Evolutionary conservation across 2,329 filamentous ascomycete genomes (phyloP), one percentile per base, ranked within the genome.

Genomic region (Aspergillus hiratsukae): DNA sequence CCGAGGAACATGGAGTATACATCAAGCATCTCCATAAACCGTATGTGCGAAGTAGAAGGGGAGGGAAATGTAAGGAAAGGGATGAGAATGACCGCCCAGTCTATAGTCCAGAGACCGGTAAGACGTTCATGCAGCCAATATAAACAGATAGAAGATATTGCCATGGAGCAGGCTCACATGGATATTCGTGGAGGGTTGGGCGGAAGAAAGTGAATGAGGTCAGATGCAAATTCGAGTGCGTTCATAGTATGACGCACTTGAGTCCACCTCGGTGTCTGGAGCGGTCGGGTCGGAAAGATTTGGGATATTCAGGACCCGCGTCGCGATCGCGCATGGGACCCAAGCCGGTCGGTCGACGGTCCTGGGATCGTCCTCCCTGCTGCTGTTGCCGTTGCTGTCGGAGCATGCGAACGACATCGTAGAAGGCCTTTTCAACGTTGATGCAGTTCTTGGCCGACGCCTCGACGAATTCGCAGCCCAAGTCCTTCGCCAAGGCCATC

Each of bases 401-500:
- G 63, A 99, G 80, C 73, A 94, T 90, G 64, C 94, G 82, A 54
- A 97, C 94, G 7, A 99, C 94, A 70, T 99, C 94, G 76, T 96
- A 97, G 71, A 99, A 97, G 31, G 91, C 93, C 81, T 96, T 97
- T 75, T 96, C 94, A 53, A 97, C 93, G 69, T 97, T 97, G 80
- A 97, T 91, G 78, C 92, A 96, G 73, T 96, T 97, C 80, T 97
- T 97, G 37, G 93, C 93, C 6, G 92, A 97, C 1, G 93, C 92
- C 75, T 97, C 93, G 66, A 97, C 91, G 67, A 97, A 97, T 66
- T 97, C 92, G 77, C 94, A 97, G 61, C 91, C 91, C 41, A 99
- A 80, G 69, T 97, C 91, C 68, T 92, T 89, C 54, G 94, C 93
- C 41, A 97, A 79, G 52, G 92, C 91, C 64, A 91, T 89, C 17